phyloP scores from a whole-genome alignment of 2,329 filamentous ascomycete genomes.

The Pseudogymnoascus sp. region DNA sequence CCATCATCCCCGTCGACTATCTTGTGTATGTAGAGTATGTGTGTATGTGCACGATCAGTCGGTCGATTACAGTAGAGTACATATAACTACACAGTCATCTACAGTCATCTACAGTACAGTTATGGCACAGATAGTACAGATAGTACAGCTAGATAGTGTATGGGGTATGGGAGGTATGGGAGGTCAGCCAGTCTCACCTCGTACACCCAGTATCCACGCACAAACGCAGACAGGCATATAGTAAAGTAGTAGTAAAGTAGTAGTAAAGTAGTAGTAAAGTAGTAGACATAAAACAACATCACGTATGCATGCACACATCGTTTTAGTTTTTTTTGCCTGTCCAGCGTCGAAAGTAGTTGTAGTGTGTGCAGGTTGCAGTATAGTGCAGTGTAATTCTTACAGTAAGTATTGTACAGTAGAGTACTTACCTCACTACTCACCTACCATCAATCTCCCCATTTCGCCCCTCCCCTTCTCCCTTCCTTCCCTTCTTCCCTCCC shows the following conservation, averaged over 20 bases:
- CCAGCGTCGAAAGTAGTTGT: neutral
- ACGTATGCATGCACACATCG: neutral
- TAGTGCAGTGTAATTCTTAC: neutral
- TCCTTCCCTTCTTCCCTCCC: neutral
- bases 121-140: too few relatives aligned
- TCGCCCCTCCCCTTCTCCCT: neutral
- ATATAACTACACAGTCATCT: too few relatives aligned
- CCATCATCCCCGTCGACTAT: neutral
- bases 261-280: neutral
- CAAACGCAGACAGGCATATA: neutral
- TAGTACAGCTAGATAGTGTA: too few relatives aligned
- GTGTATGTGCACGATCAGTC: too few relatives aligned
- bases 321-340: neutral
- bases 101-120: too few relatives aligned
- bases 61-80: too few relatives aligned
- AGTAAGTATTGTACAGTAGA: neutral
- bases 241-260: neutral
- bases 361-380: too few relatives aligned
- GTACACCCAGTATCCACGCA: neutral
- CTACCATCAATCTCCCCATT: too few relatives aligned
- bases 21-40: neutral
- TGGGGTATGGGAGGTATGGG: too few relatives aligned
- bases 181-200: neutral
- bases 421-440: neutral
- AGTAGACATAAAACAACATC: neutral